These are phyloP conservation scores for Goffeauzyma gilvescens DNA, from an alignment of 768 basidiomycete species.

Conservation along the genomic window DNA sequence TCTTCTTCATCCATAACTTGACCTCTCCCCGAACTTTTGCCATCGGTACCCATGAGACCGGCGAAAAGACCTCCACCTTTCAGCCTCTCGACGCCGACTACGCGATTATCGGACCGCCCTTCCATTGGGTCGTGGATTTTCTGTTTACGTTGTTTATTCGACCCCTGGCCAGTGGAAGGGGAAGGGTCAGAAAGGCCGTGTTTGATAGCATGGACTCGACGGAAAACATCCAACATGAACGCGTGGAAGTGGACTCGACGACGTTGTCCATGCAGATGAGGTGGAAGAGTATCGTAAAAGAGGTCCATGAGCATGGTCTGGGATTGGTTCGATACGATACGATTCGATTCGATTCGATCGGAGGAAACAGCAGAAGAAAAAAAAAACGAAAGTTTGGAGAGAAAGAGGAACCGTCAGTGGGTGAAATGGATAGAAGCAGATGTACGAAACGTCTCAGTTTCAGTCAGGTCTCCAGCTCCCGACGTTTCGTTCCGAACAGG, in stretches of 20 bases:
- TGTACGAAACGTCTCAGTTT: too few species aligned
- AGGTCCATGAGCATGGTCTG: slow-evolving; percentile 86
- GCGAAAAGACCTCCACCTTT: slow-evolving; percentile 5
- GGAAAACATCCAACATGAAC: slow-evolving; percentile 98
- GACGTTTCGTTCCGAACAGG: too few species aligned
- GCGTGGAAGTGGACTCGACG: slow-evolving; percentile 85
- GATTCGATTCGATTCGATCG: too few species aligned
- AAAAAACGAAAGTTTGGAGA: too few species aligned
- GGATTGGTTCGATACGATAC: too few species aligned
- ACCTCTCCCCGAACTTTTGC: slow-evolving; percentile 45
- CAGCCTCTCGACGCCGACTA: slow-evolving; percentile 8
- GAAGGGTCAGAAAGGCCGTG: slow-evolving; percentile 19
- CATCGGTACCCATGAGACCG: slow-evolving; percentile 13
- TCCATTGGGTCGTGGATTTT: slow-evolving; percentile 4
- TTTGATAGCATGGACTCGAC: slow-evolving; percentile 69
- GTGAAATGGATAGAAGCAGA: too few species aligned
- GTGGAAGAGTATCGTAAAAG: slow-evolving; percentile 59
- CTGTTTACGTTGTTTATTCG: background rate
- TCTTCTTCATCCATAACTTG: slow-evolving; percentile 41
- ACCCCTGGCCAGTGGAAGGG: background rate
- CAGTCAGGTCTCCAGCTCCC: too few species aligned
- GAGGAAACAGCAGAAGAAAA: too few species aligned
- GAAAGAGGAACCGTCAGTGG: too few species aligned
- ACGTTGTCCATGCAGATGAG: slow-evolving; percentile 16
- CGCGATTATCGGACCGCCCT: slow-evolving; percentile 7